Evolutionary conservation across 2,329 filamentous ascomycete species (phyloP).

Genomic region (Penicillium crustosum): DNA sequence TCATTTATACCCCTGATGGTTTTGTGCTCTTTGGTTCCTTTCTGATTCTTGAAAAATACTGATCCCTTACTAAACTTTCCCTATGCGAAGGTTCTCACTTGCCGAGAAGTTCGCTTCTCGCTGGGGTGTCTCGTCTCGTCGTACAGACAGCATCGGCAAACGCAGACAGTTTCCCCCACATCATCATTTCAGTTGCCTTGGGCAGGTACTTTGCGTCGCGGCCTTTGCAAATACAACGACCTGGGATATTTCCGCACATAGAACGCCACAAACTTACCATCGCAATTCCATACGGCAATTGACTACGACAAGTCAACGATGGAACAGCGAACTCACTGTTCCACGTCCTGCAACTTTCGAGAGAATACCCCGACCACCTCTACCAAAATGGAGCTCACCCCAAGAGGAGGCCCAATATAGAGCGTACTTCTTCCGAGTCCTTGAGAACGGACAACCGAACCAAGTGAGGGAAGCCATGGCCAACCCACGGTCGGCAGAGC

Average conservation of each 20-base stretch:
- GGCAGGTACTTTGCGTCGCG: conserved; percentile 2
- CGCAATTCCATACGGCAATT: neutral
- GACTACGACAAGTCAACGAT: conserved; percentile 2
- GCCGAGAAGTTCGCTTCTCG: conserved; percentile 33
- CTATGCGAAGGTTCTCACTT: conserved; percentile 28
- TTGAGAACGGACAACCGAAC: conserved; percentile 42
- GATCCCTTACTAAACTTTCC: neutral
- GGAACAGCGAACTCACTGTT: neutral
- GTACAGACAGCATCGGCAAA: conserved; percentile 14
- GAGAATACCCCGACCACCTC: neutral
- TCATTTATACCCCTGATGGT: conserved; percentile 13
- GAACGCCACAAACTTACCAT: neutral
- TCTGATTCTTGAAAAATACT: neutral
- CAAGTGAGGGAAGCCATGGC: conserved; percentile 40
- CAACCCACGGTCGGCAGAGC: conserved; percentile 30
- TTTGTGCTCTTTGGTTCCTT: neutral
- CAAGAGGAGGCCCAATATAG: conserved; percentile 15
- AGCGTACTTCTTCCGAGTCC: conserved; percentile 25
- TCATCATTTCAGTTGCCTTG: neutral
- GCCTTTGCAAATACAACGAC: neutral
- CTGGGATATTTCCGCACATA: neutral
- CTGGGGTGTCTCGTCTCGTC: conserved; percentile 27
- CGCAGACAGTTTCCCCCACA: conserved; percentile 2
- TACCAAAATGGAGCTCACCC: conserved; percentile 13
- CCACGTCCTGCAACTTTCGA: neutral